Evolutionary conservation across 129 eudicot genomes (phyloP), one percentile per base, ranked within the genome.

Genomic region (Flaveria brownii): DNA sequence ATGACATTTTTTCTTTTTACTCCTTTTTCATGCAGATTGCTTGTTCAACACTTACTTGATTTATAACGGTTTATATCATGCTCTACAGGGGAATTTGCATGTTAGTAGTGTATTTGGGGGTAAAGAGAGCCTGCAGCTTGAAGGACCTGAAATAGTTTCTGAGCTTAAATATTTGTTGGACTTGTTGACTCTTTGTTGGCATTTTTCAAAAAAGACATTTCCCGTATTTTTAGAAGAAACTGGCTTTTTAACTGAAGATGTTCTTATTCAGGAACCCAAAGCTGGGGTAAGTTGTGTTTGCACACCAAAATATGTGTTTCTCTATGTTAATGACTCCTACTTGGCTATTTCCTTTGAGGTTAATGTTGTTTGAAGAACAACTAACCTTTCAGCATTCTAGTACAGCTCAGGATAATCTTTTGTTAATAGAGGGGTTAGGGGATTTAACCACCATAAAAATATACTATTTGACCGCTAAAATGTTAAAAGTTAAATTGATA

Each of bases 261-360:
- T 95, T 82, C 89, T 95, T 78, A 89, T 95, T 72, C 99, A 91
- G 74, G 99, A 95, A 83, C 95, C 99, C 2, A 95, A 95, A 85
- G 99, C 99, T 64, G 99, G 99, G 80, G 99, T 95, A 82, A 86
- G 92, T 81, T 56, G 70, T 55, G 15, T 71, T 39, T 68, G 77
- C 20, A 20, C 17, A 7, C 18, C 28, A 26, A 39, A 54, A 25
- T 23, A n/a, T 74, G 20, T 54, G 12, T 50, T 56, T 64, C 33
- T 52, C 22, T 68, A 11, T 67, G n/a, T 17, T 67, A 54, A 54
- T 55, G 49, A 28, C 25, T 5, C 71, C 49, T 65, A 36, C 15
- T 8, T 67, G 23, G 51, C 14, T 64, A 17, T 20, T 46, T 60
- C 36, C 13, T 25, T 16, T 3, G 25, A 16, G 66, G 66, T 11